Conservation (phyloP, 2,329 filamentous ascomycete genomes). For the Cladosporium phlei region DNA sequence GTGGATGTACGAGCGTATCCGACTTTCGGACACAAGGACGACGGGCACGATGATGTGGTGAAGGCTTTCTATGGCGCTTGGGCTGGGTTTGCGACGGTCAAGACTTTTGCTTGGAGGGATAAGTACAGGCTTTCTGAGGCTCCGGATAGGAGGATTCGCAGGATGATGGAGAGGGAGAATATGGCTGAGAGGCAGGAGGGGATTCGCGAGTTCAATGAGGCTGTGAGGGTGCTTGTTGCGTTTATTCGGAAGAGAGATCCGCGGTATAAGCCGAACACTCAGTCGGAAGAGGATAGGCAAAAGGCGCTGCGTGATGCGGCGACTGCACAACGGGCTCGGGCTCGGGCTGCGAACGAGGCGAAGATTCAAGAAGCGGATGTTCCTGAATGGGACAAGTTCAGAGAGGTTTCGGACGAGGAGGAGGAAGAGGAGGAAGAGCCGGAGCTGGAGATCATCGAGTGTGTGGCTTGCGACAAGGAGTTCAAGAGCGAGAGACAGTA, state of each 20-base stretch:
- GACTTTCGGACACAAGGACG: constrained; percentile 71
- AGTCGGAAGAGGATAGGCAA: constrained; percentile 76
- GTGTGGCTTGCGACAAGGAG: constrained; percentile 58
- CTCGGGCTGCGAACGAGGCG: constrained; percentile 74
- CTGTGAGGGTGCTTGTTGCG: constrained; percentile 75
- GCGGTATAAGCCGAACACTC: constrained; percentile 70
- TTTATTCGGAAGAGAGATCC: constrained; percentile 92
- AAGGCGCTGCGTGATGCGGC: constrained; percentile 71
- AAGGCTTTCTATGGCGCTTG: constrained; percentile 77
- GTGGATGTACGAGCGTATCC: constrained; percentile 64
- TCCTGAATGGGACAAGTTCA: constrained; percentile 69
- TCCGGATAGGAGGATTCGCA: constrained; percentile 74
- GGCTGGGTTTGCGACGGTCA: constrained; percentile 75
- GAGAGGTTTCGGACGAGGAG: constrained; percentile 50
- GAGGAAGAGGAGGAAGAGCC: constrained; percentile 49
- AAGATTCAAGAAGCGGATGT: constrained; percentile 61
- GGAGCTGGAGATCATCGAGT: constrained; percentile 54
- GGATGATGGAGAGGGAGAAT: constrained; percentile 94
- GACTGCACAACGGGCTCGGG: constrained; percentile 76
- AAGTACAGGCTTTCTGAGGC: constrained; percentile 77
- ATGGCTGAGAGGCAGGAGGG: constrained; percentile 76
- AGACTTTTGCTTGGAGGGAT: constrained; percentile 87
- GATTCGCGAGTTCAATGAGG: constrained; percentile 84
- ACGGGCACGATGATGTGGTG: constrained; percentile 70
- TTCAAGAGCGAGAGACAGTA: constrained; percentile 92